These are phyloP conservation scores for Aureobasidium mangrovei DNA, from an alignment of 2,329 filamentous ascomycete species.

Conservation along the genomic window DNA sequence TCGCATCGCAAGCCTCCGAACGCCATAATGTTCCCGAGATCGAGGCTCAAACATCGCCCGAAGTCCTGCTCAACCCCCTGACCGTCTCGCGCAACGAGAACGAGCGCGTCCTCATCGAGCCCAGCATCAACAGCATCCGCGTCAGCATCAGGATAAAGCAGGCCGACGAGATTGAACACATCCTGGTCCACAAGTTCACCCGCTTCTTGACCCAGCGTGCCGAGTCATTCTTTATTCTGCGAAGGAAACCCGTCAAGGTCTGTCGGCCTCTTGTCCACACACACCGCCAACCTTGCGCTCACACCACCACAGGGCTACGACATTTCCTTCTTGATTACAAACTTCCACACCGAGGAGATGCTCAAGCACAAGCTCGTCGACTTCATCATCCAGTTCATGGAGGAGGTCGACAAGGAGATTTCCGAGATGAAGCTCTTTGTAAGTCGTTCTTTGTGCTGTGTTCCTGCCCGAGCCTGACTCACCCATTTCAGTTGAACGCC, in stretches of 20 bases:
- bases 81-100: conserved; percentile 93
- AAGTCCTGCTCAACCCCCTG: conserved; percentile 85
- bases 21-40: conserved; percentile 97
- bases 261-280: conserved; percentile 19
- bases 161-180: conserved; percentile 97
- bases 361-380: conserved; percentile 98
- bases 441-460: conserved; percentile 32
- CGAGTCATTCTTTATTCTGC: conserved; percentile 92
- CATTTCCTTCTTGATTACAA: conserved; percentile 97
- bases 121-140: conserved; percentile 91
- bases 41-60: conserved; percentile 84
- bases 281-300: not conserved
- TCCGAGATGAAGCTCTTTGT: conserved; percentile 99
- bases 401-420: conserved; percentile 99
- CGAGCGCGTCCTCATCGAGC: conserved; percentile 91
- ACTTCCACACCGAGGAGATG: conserved; percentile 98
- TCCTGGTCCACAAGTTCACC: conserved; percentile 96
- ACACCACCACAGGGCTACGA: conserved; percentile 67
- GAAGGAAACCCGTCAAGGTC: conserved; percentile 92
- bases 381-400: conserved; percentile 99
- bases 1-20: conserved; percentile 93
- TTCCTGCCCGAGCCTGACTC: conserved; percentile 20
- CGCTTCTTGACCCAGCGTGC: conserved; percentile 92
- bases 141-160: conserved; percentile 99
- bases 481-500: conserved; percentile 67